A percentile compares a stretch with the other conserved stretches of the same genome.
These are phyloP conservation scores for Tetraselmis striata DNA, from an alignment of 139 green algal genomes.

Conservation along the genomic window DNA sequence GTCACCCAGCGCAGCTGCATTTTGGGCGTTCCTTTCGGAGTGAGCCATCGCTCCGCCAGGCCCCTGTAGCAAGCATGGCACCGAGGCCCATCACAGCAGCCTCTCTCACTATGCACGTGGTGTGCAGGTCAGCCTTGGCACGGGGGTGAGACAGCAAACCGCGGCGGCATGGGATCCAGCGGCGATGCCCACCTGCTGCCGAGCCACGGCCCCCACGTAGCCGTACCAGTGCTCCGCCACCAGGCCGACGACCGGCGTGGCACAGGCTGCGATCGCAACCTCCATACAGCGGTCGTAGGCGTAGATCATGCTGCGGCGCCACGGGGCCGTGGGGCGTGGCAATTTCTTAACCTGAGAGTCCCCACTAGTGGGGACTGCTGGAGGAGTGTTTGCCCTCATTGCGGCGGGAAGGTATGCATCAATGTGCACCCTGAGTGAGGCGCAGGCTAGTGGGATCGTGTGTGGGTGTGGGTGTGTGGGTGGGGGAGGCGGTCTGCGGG, in stretches of 20 bases:
- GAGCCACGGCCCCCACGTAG: neutral
- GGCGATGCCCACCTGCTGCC: neutral
- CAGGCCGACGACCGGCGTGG: neutral
- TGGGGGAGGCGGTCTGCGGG: too few relatives aligned
- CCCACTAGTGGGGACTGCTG: too few relatives aligned
- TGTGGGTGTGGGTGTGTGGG: too few relatives aligned
- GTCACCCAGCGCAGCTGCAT: neutral
- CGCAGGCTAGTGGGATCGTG: too few relatives aligned
- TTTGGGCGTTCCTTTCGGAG: neutral
- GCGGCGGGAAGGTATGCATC: neutral
- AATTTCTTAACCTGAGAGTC: too few relatives aligned
- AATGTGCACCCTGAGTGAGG: neutral
- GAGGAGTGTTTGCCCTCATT: too few relatives aligned
- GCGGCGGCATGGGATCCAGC: too few relatives aligned
- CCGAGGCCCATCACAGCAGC: too few relatives aligned
- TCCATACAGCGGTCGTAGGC: slow-evolving; percentile 5
- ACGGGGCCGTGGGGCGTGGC: too few relatives aligned
- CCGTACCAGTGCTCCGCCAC: slow-evolving; percentile 9
- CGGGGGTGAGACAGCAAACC: too few relatives aligned
- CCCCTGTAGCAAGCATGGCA: neutral
- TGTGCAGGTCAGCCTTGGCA: too few relatives aligned
- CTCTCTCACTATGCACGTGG: too few relatives aligned
- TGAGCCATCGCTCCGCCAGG: neutral
- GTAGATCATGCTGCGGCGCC: neutral
- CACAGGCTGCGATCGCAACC: slow-evolving; percentile 1